Percentiles rank a stretch among this genome's conserved stretches.
Evolutionary conservation across 768 basidiomycete genomes (phyloP).

Genomic region (Russula ochroleuca): DNA sequence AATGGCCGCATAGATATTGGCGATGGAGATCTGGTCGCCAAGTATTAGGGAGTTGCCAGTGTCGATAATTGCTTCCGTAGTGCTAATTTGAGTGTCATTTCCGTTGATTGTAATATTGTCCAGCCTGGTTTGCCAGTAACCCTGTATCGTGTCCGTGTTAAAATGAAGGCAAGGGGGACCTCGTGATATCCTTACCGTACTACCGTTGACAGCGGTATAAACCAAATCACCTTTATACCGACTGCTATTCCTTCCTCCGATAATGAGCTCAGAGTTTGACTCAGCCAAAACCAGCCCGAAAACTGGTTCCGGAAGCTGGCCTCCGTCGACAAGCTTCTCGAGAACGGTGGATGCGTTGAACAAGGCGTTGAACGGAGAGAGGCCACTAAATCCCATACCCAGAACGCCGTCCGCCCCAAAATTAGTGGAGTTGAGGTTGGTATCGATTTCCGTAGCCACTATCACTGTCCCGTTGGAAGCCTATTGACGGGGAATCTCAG

Average conservation of each 20-base stretch:
- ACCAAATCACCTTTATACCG: neutral
- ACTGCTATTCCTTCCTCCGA: neutral
- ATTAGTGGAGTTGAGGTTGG: neutral
- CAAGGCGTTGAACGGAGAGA: neutral
- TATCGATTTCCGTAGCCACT: neutral
- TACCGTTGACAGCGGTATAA: neutral
- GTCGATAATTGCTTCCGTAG: neutral
- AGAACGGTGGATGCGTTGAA: neutral
- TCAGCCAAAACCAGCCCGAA: neutral
- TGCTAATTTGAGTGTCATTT: neutral
- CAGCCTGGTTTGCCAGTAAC: neutral
- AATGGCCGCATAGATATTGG: neutral
- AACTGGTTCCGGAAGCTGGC: neutral
- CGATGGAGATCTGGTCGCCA: neutral
- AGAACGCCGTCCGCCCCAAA: neutral
- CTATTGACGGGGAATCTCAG: neutral
- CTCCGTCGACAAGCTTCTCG: neutral
- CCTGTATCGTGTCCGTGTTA: neutral
- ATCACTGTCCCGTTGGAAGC: neutral
- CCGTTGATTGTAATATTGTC: neutral
- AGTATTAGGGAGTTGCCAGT: neutral
- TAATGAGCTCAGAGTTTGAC: neutral
- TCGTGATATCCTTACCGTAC: neutral
- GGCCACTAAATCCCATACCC: neutral
- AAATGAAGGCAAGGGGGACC: neutral